phyloP scores from a whole-genome alignment of 768 basidiomycete genomes.

The Asterophora parasitica region DNA sequence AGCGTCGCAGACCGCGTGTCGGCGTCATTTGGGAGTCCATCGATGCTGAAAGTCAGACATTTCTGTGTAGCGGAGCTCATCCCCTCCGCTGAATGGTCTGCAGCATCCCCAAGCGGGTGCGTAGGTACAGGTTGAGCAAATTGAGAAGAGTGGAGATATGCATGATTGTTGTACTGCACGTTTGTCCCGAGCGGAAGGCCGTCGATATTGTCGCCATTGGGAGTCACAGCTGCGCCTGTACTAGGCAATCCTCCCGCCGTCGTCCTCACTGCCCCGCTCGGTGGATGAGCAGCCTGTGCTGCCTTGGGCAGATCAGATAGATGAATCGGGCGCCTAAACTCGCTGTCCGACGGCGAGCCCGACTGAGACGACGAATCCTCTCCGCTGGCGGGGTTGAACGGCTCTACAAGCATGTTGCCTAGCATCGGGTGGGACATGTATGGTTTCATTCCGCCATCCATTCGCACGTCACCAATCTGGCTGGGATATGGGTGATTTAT shows the following conservation, averaged over 20 bases:
- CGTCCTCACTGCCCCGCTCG: not conserved
- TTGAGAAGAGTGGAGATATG: too few relatives aligned
- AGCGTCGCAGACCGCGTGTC: not conserved
- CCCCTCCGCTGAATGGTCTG: too few relatives aligned
- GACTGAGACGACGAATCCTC: slow-evolving; percentile 21
- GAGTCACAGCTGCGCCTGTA: too few relatives aligned
- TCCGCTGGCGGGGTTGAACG: slow-evolving; percentile 17
- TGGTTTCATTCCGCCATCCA: slow-evolving; percentile 29
- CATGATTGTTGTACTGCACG: too few relatives aligned
- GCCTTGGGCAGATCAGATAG: not conserved
- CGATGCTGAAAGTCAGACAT: not conserved
- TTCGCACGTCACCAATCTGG: slow-evolving; percentile 11
- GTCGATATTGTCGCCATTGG: not conserved
- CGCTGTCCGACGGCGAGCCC: slow-evolving; percentile 8
- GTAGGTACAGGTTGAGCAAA: too few relatives aligned
- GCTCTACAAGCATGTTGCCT: slow-evolving; percentile 17
- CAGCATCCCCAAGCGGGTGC: too few relatives aligned
- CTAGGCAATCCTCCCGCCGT: not conserved
- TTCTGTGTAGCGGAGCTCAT: too few relatives aligned
- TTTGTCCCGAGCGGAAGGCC: not conserved
- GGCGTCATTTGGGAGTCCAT: not conserved
- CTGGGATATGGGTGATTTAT: slow-evolving; percentile 23
- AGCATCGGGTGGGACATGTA: slow-evolving; percentile 45
- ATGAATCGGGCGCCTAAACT: slow-evolving; percentile 3
- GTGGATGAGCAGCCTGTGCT: not conserved